These are phyloP conservation scores for Spathaspora sp. DNA, from an alignment of 1,139 yeast genomes.

Conservation along the genomic window DNA sequence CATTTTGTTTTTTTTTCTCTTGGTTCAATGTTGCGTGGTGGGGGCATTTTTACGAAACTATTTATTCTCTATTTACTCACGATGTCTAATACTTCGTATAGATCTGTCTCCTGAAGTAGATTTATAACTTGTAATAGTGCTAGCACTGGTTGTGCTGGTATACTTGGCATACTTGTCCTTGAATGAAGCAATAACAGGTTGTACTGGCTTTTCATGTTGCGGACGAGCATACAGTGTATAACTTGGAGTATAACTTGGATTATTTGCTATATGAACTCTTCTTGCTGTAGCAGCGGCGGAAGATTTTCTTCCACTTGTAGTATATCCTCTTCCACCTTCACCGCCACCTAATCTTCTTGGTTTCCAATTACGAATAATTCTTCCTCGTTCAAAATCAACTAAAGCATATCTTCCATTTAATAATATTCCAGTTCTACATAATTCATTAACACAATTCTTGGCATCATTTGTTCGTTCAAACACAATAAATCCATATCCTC, in stretches of 20 bases:
- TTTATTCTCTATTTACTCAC: conserved; percentile 11
- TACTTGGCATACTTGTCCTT: conserved; percentile 36
- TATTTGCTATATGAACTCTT: conserved; percentile 23
- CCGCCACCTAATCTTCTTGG: conserved; percentile 76
- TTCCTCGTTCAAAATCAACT: conserved; percentile 83
- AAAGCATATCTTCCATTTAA: conserved; percentile 48
- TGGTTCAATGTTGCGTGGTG: not conserved
- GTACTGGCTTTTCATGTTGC: not conserved
- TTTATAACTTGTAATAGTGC: conserved; percentile 8
- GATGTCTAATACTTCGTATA: conserved; percentile 24
- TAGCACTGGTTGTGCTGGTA: conserved; percentile 11
- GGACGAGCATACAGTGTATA: conserved; percentile 5
- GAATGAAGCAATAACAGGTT: conserved; percentile 15
- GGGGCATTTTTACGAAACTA: not conserved
- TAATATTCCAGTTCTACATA: conserved; percentile 53
- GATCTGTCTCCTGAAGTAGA: conserved; percentile 19
- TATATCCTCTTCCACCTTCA: conserved; percentile 58
- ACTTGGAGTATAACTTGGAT: conserved; percentile 8
- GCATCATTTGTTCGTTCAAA: conserved; percentile 63
- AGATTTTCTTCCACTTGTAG: conserved; percentile 39
- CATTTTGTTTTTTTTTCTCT: not conserved
- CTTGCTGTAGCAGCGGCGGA: conserved; percentile 55
- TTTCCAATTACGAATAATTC: conserved; percentile 73
- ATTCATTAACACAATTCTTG: conserved; percentile 54
- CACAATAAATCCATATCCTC: conserved; percentile 85